These are phyloP conservation scores for Hypoxylon cercidicola DNA, from an alignment of 495 filamentous ascomycete species.

Conservation along the genomic window DNA sequence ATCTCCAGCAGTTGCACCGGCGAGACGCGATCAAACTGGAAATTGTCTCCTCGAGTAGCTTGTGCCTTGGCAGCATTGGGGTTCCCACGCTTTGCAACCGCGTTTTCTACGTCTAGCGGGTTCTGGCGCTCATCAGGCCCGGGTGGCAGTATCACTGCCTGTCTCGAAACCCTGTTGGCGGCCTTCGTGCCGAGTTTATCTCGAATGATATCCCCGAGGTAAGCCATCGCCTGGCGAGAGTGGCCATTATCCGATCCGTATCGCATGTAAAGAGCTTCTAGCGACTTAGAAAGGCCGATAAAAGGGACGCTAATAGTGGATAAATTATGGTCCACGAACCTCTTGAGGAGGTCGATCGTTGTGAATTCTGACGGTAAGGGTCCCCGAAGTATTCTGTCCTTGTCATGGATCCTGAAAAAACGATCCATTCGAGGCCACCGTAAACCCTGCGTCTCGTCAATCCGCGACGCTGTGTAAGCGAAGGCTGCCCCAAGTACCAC, in stretches of 20 bases:
- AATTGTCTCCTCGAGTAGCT: conserved; percentile 1
- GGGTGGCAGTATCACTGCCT: conserved; percentile 2
- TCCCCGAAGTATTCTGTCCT: conserved; percentile 21
- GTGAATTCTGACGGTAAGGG: neutral
- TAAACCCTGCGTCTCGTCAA: conserved; percentile 5
- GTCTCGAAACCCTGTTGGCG: neutral
- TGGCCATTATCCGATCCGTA: neutral
- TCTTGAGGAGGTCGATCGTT: conserved; percentile 18
- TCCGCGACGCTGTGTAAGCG: conserved; percentile 25
- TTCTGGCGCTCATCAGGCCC: conserved; percentile 4
- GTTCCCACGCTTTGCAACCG: neutral
- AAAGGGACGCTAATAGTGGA: neutral
- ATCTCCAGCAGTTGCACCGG: conserved; percentile 37
- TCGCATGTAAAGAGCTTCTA: conserved; percentile 3
- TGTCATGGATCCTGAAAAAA: conserved; percentile 11
- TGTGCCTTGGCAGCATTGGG: neutral
- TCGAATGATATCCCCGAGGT: conserved; percentile 9
- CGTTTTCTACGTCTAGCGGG: neutral
- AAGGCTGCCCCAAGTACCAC: conserved; percentile 34
- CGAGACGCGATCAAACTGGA: conserved; percentile 17
- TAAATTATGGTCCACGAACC: conserved; percentile 4
- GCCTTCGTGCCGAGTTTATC: neutral
- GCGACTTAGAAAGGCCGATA: neutral
- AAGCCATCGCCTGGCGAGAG: neutral
- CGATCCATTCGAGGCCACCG: conserved; percentile 20